Evolutionary conservation across 73 alveolate species (phyloP).

Genomic region (Paramecium sonneborni): DNA sequence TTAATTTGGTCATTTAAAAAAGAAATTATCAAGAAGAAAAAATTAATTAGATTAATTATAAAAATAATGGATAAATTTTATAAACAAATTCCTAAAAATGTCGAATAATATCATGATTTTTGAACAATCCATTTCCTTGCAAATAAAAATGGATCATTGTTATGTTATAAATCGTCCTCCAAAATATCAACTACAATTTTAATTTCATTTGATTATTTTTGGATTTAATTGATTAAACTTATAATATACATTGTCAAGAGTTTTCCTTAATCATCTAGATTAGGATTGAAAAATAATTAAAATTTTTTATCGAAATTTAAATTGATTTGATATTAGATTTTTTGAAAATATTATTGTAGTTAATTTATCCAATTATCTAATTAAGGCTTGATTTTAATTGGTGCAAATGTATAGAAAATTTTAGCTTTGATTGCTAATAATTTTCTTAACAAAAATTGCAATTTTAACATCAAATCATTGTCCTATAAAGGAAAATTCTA

Average conservation of each 20-base stretch:
- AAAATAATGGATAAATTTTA: neutral
- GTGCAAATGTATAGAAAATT: neutral
- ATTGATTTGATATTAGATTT: neutral
- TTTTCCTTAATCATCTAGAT: constrained; percentile 24
- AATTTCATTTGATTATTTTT: neutral
- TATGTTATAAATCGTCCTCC: neutral
- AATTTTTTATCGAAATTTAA: neutral
- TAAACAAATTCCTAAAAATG: neutral
- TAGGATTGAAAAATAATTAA: neutral
- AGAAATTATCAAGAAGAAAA: too few relatives aligned
- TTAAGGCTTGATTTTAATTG: neutral
- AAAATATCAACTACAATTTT: neutral
- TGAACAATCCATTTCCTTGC: neutral
- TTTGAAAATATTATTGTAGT: neutral
- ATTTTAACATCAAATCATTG: neutral
- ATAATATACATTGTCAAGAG: neutral
- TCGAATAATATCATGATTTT: neutral
- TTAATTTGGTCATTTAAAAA: too few relatives aligned
- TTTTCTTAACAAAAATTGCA: neutral
- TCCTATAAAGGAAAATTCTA: neutral
- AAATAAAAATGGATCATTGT: constrained; percentile 10
- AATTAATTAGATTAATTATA: neutral
- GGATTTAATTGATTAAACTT: neutral
- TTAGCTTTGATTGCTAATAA: neutral
- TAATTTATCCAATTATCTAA: neutral